Conservation (phyloP, 208 protist genomes). For the Acanthamoeba royreba region DNA sequence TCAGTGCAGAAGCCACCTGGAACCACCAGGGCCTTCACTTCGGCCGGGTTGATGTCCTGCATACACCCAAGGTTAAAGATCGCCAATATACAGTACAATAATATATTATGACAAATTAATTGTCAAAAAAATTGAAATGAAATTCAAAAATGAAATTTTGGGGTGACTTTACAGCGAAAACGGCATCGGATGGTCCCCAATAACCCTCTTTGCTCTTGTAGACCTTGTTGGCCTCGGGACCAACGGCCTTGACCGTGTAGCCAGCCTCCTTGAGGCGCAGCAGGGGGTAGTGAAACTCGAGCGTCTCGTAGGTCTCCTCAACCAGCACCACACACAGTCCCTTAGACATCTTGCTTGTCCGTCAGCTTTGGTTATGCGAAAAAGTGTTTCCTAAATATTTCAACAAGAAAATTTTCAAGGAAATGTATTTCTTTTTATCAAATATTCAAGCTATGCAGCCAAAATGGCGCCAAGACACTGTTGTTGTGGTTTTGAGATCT, state of each 20-base stretch:
- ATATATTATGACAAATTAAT: no score
- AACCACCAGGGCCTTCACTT: conserved; percentile 40
- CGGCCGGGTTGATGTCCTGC: conserved; percentile 42
- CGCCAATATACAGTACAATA: no score
- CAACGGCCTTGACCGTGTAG: conserved; percentile 49
- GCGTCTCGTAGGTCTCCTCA: conserved; percentile 50
- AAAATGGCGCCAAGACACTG: no score
- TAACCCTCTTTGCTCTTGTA: conserved; percentile 64
- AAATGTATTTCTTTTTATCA: no score
- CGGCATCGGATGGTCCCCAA: conserved; percentile 38
- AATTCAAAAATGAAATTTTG: no score
- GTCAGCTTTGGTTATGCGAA: no score
- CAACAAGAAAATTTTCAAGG: no score
- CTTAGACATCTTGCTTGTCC: conserved; percentile 75
- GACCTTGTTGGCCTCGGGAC: conserved; percentile 31
- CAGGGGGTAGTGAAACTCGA: conserved; percentile 57
- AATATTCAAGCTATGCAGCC: no score
- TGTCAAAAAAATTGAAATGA: no score
- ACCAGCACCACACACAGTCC: conserved; percentile 48
- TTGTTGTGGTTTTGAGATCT: no score
- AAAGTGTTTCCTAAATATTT: no score
- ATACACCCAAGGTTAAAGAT: no score
- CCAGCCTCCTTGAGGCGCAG: conserved; percentile 53
- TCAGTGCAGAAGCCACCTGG: conserved; percentile 60
- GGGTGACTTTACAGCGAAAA: conserved; percentile 6